Conservation (phyloP, 257 asterid species). For the Petrea volubilis region DNA sequence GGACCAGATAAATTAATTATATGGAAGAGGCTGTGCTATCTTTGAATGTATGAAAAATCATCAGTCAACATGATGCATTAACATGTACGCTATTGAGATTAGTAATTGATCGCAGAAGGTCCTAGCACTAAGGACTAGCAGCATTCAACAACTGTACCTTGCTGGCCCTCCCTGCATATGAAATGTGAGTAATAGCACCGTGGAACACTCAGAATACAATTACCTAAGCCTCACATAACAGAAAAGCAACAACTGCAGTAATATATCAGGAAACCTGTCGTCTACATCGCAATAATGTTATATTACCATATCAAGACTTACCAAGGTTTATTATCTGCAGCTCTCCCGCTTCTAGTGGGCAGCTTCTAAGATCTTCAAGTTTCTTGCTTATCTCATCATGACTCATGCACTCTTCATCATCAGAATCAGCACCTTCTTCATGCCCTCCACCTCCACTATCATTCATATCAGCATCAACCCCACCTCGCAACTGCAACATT, state of each 20-base stretch:
- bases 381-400: slow-evolving; percentile 55
- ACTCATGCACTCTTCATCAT: slow-evolving; percentile 50
- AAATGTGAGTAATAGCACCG: slow-evolving; percentile 5
- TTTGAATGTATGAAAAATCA: slow-evolving; percentile 13
- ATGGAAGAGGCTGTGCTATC: neutral
- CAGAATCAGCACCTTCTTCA: slow-evolving; percentile 55
- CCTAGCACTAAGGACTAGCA: slow-evolving; percentile 12
- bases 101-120: slow-evolving; percentile 9
- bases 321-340: slow-evolving; percentile 75
- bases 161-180: neutral
- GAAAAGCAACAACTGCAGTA: neutral
- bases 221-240: slow-evolving; percentile 9
- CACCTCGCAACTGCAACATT: slow-evolving; percentile 72
- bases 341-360: slow-evolving; percentile 64
- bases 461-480: slow-evolving; percentile 40
- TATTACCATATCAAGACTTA: slow-evolving; percentile 33
- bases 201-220: slow-evolving; percentile 10
- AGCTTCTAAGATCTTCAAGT: slow-evolving; percentile 57
- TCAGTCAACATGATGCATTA: slow-evolving; percentile 14
- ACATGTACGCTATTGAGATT: slow-evolving; percentile 3
- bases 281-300: neutral
- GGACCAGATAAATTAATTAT: slow-evolving; percentile 26
- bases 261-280: slow-evolving; percentile 6
- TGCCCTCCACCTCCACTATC: slow-evolving; percentile 46
- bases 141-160: slow-evolving; percentile 5